Conservation (phyloP, 2,329 filamentous ascomycete species). For the Dothidotthia symphoricarpi region DNA sequence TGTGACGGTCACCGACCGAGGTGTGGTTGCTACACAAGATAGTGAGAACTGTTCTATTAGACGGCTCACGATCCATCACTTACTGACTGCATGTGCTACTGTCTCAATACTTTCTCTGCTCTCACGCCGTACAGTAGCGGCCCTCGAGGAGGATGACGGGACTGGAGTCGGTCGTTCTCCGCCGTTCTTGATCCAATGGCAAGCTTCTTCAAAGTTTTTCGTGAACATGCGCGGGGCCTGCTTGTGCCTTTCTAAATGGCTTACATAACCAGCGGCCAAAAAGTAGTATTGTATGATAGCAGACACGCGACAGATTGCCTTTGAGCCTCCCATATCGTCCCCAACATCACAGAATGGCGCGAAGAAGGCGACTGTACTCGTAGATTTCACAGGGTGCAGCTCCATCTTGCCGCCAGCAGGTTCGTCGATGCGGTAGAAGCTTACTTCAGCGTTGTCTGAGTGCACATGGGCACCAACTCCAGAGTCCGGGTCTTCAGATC, state of each 20-base stretch:
- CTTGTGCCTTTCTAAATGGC: slow-evolving; percentile 23
- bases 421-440: slow-evolving; percentile 27
- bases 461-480: slow-evolving; percentile 30
- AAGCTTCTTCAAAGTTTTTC: slow-evolving; percentile 29
- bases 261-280: slow-evolving; percentile 25
- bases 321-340: slow-evolving; percentile 25
- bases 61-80: background rate
- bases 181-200: slow-evolving; percentile 27
- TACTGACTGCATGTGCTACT: background rate
- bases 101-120: slow-evolving; percentile 12
- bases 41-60: slow-evolving; percentile 1
- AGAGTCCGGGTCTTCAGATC: slow-evolving; percentile 22
- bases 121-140: slow-evolving; percentile 15
- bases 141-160: slow-evolving; percentile 21
- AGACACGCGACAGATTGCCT: slow-evolving; percentile 29
- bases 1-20: slow-evolving; percentile 18
- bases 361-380: slow-evolving; percentile 28
- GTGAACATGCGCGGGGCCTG: slow-evolving; percentile 30
- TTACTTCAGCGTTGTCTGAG: slow-evolving; percentile 27
- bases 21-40: slow-evolving; percentile 6
- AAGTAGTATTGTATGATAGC: slow-evolving; percentile 30
- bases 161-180: slow-evolving; percentile 18
- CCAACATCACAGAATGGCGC: slow-evolving; percentile 30
- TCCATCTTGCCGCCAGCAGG: slow-evolving; percentile 15
- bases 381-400: slow-evolving; percentile 25